These are phyloP conservation scores for Colletotrichum tanaceti DNA, from an alignment of 2,329 filamentous ascomycete species.

Conservation along the genomic window DNA sequence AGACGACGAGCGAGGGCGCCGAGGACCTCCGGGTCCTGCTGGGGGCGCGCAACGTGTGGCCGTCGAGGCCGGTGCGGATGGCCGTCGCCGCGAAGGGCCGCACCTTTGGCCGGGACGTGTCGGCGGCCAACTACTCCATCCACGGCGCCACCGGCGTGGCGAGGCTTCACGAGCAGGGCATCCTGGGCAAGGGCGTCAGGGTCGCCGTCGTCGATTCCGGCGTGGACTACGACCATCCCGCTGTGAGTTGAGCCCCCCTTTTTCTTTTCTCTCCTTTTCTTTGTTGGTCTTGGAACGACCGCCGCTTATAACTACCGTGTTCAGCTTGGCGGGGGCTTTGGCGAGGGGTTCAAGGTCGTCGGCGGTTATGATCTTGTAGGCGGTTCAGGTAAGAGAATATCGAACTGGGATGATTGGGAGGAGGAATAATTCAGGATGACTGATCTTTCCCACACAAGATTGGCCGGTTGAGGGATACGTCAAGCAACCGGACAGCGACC, in stretches of 20 bases:
- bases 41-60: conserved; percentile 37
- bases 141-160: conserved; percentile 55
- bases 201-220: conserved; percentile 56
- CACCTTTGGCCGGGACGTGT: neutral
- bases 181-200: conserved; percentile 52
- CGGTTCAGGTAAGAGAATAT: conserved; percentile 19
- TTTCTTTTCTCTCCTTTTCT: too few species aligned
- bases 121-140: conserved; percentile 48
- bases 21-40: conserved; percentile 24
- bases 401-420: neutral
- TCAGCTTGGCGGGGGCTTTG: conserved; percentile 39
- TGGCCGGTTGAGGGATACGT: conserved; percentile 19
- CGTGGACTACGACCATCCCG: conserved; percentile 54
- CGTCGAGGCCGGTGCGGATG: conserved; percentile 28
- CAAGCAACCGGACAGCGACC: conserved; percentile 51
- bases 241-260: too few species aligned
- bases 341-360: conserved; percentile 36
- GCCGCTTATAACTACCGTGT: too few species aligned
- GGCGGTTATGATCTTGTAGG: conserved; percentile 41
- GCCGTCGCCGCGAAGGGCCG: neutral
- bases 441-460: conserved; percentile 6
- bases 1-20: conserved; percentile 5
- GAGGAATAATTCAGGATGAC: too few species aligned
- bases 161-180: conserved; percentile 52
- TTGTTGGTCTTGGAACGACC: too few species aligned